These are phyloP conservation scores for Eremothecium sinecaudum DNA, from an alignment of 1,139 yeast species.

Conservation along the genomic window DNA sequence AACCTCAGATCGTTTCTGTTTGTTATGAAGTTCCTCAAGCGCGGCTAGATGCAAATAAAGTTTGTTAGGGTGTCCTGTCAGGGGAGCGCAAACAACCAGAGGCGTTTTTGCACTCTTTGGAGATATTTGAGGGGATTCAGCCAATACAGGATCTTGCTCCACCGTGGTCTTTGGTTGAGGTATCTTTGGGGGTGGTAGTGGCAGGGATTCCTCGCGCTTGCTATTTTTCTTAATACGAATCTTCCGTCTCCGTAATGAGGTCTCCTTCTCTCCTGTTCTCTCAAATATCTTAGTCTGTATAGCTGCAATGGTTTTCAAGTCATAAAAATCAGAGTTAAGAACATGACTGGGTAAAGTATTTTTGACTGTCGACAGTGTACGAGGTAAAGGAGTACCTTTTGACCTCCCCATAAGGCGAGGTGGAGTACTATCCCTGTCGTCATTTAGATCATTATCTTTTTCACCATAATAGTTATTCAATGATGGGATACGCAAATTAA, in stretches of 20 bases:
- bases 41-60: slow-evolving; percentile 1
- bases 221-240: slow-evolving; percentile 8
- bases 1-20: slow-evolving; percentile 14
- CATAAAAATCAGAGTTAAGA: slow-evolving; percentile 19
- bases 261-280: slow-evolving; percentile 22
- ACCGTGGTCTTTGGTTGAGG: not conserved
- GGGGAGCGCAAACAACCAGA: not conserved
- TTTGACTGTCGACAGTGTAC: slow-evolving; percentile 6
- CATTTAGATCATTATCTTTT: slow-evolving; percentile 10
- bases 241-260: slow-evolving; percentile 25
- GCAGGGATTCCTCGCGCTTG: not conserved
- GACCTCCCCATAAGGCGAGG: slow-evolving; percentile 3
- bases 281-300: slow-evolving; percentile 28
- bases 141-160: not conserved
- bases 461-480: slow-evolving; percentile 20
- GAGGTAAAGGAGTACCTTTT: too few species aligned
- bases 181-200: not conserved
- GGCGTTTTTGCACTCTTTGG: not conserved
- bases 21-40: slow-evolving; percentile 13
- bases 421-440: slow-evolving; percentile 10
- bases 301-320: slow-evolving; percentile 21
- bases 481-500: slow-evolving; percentile 30
- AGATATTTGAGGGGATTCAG: not conserved
- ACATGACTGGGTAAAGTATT: slow-evolving; percentile 23
- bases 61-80: not conserved